Evolutionary conservation across 305 asterid genomes (phyloP), one percentile per base, ranked within the genome.

Genomic region (Plantago lanceolata): DNA sequence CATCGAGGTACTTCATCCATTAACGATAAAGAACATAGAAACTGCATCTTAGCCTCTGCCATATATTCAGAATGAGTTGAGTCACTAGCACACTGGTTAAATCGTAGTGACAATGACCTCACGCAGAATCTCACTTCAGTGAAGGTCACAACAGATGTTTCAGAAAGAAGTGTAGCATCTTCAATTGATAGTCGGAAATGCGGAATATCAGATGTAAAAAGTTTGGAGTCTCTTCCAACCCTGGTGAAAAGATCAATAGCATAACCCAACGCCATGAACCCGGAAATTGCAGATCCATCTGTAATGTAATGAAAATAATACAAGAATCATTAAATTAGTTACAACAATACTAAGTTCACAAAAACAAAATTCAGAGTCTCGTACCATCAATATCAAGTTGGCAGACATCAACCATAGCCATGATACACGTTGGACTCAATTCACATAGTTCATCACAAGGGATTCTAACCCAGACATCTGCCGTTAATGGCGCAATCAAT

Each of bases 401-500:
- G 69, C 89, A 85, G 65, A 82, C 79, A 65, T 70, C 71, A 65
- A 85, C 74, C 67, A 73, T 74, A 65, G 84, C 82, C 96, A 87
- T 89, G 70, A 90, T 67, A 77, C 82, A 82, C 63, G 60, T 76
- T 56, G 97, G 88, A 77, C 59, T 61, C n/a, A 55, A 63, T 68
- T 68, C 72, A 53, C 76, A 60, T 49, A 68, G 56, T 71, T 78
- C 86, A 52, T 73, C 75, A 69, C 37, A 43, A 57, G 99, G 97
- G 52, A 89, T 79, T 77, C 88, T 84, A 81, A 89, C 76, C 97
- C 97, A 93, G 47, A 83, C 77, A 83, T 93, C 95, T 63, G 86
- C 89, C 75, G 77, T 82, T 33, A 93, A 73, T 12, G 82, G 82
- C 12, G 82, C 68, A 76, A 93, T 73, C 73, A 93, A 81, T 71